Evolutionary conservation across 148 eudicot genomes (phyloP).

Genomic region (Silene latifolia): DNA sequence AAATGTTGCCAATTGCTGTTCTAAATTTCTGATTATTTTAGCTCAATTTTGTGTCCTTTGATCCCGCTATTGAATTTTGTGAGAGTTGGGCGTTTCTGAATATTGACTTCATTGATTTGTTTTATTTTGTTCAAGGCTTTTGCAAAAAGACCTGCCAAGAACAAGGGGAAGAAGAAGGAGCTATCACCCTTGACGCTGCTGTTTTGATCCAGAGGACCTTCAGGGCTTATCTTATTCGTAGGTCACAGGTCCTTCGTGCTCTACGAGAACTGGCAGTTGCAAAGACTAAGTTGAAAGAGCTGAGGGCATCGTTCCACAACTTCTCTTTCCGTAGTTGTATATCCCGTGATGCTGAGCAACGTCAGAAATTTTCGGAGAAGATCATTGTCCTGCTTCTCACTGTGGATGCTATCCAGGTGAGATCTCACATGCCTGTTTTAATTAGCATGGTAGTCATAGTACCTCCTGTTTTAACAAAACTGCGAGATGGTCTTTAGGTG

Average conservation of each 20-base stretch:
- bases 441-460: background rate
- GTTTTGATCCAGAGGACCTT: constrained; percentile 67
- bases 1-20: background rate
- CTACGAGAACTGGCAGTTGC: constrained; percentile 86
- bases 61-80: background rate
- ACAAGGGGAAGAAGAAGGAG: constrained; percentile 72
- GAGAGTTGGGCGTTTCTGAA: background rate
- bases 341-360: constrained; percentile 78
- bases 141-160: constrained; percentile 54
- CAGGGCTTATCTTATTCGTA: constrained; percentile 66
- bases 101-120: background rate
- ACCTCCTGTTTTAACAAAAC: background rate
- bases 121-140: constrained; percentile 48
- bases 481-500: background rate
- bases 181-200: constrained; percentile 83
- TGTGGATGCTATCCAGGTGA: constrained; percentile 90
- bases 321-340: constrained; percentile 73
- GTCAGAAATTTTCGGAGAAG: constrained; percentile 77
- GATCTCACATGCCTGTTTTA: background rate
- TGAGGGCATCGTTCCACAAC: constrained; percentile 78
- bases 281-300: constrained; percentile 80
- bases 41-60: background rate
- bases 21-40: background rate
- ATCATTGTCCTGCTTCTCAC: constrained; percentile 90
- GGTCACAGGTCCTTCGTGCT: constrained; percentile 85